Evolutionary conservation across 2,329 filamentous ascomycete species (phyloP).

Genomic region (Hysterium pulicare): DNA sequence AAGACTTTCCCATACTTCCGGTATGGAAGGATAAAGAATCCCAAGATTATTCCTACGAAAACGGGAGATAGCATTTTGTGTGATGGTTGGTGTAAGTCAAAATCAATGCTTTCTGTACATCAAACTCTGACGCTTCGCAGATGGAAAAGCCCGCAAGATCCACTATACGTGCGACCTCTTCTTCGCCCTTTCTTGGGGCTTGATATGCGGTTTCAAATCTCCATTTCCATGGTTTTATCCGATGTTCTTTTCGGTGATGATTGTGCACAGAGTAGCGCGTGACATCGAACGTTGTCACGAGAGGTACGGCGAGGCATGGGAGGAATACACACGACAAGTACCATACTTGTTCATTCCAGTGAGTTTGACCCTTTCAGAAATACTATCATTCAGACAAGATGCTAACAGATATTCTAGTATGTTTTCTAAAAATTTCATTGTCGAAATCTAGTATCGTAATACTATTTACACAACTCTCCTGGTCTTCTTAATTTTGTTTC

Average conservation of each 20-base stretch:
- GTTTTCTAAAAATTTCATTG: constrained; percentile 1
- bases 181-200: constrained; percentile 73
- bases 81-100: constrained; percentile 67
- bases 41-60: constrained; percentile 69
- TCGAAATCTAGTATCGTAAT: neutral
- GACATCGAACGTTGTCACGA: constrained; percentile 72
- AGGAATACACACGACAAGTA: constrained; percentile 73
- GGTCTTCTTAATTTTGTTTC: too few species aligned
- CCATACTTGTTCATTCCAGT: constrained; percentile 81
- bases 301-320: constrained; percentile 81
- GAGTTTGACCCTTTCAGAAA: constrained; percentile 11
- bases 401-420: constrained; percentile 1
- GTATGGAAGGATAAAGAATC: constrained; percentile 79
- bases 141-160: constrained; percentile 72
- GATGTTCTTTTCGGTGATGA: constrained; percentile 76
- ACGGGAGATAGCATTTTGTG: constrained; percentile 74
- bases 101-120: constrained; percentile 3
- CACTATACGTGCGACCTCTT: constrained; percentile 79
- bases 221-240: constrained; percentile 91
- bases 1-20: constrained; percentile 88
- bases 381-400: neutral
- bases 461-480: too few species aligned
- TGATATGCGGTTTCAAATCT: constrained; percentile 76
- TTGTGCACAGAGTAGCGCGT: constrained; percentile 70
- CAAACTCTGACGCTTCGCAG: constrained; percentile 28